These are phyloP conservation scores for Begonia masoniana DNA, from an alignment of 306 rosid species.

Conservation along the genomic window DNA sequence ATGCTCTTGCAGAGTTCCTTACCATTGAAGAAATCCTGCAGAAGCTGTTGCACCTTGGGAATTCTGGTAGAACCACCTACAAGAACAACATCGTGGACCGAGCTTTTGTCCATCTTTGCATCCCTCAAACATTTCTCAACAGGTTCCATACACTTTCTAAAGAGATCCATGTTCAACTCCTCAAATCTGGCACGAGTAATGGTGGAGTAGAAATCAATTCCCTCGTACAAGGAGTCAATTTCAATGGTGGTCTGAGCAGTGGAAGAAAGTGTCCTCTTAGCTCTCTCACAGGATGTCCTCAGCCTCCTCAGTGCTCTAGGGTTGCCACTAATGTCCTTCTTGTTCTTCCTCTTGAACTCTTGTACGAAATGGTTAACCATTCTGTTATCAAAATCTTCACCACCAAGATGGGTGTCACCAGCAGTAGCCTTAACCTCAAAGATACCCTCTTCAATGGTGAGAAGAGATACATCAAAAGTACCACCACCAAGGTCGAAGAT, in stretches of 20 bases:
- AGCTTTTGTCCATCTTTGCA: conserved; percentile 57
- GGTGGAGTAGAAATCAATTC: conserved; percentile 54
- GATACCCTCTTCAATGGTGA: conserved; percentile 65
- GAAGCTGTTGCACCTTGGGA: conserved; percentile 57
- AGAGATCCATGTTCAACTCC: conserved; percentile 62
- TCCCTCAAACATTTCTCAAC: conserved; percentile 66
- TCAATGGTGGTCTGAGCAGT: conserved; percentile 63
- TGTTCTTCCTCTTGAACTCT: conserved; percentile 59
- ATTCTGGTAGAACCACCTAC: conserved; percentile 70
- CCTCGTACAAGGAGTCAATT: conserved; percentile 56
- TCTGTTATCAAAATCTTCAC: conserved; percentile 57
- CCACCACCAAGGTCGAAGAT: conserved; percentile 66
- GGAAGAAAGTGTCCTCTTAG: conserved; percentile 46
- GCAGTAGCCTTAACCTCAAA: conserved; percentile 69
- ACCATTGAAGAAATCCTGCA: conserved; percentile 53
- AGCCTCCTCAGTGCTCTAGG: conserved; percentile 59
- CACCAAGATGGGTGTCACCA: conserved; percentile 65
- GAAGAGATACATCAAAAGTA: conserved; percentile 57
- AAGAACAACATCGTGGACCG: conserved; percentile 48
- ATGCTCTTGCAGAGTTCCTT: conserved; percentile 70
- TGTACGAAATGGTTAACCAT: conserved; percentile 63
- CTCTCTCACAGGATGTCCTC: conserved; percentile 59
- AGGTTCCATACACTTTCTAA: conserved; percentile 62
- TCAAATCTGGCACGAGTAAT: conserved; percentile 61
- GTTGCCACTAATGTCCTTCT: conserved; percentile 54